These are phyloP conservation scores for Colletotrichum higginsianum DNA, from an alignment of 2,329 filamentous ascomycete species.

Conservation along the genomic window DNA sequence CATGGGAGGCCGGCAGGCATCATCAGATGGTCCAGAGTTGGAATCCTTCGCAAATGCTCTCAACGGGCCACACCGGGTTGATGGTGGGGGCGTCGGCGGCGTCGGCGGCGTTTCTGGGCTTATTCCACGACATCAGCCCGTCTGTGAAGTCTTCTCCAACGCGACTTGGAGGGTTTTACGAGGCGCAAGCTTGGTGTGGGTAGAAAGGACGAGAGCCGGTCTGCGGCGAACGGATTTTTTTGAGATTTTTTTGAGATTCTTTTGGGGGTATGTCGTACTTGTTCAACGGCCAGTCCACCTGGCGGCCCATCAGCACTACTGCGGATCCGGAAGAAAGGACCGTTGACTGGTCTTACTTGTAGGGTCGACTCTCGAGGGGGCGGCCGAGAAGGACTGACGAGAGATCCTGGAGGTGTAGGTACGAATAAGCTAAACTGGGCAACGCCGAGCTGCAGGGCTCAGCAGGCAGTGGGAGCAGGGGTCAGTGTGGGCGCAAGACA, in stretches of 20 bases:
- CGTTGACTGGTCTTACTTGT: background rate
- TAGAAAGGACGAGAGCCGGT: background rate
- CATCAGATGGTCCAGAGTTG: background rate
- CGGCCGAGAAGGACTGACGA: background rate
- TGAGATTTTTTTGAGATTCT: too few relatives aligned
- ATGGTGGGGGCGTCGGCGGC: background rate
- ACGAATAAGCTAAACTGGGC: background rate
- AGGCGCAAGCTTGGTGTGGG: background rate
- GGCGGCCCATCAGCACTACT: slow-evolving; percentile 20
- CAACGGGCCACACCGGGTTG: slow-evolving; percentile 11
- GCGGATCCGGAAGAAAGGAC: background rate
- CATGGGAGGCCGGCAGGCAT: background rate
- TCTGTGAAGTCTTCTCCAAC: background rate
- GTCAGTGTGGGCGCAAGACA: background rate
- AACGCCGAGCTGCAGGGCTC: background rate
- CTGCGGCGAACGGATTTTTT: background rate
- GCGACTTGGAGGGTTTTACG: background rate
- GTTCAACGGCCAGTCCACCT: background rate
- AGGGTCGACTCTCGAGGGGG: background rate
- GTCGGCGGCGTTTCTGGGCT: slow-evolving; percentile 7
- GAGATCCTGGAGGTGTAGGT: background rate
- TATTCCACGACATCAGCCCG: background rate
- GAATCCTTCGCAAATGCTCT: slow-evolving; percentile 36
- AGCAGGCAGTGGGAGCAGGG: slow-evolving; percentile 19
- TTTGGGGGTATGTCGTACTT: background rate